Percentiles rank a stretch among this genome's conserved stretches.
Evolutionary conservation across 371 early-diverging fungal genomes (phyloP).

Genomic region (Actinomucor elegans): DNA sequence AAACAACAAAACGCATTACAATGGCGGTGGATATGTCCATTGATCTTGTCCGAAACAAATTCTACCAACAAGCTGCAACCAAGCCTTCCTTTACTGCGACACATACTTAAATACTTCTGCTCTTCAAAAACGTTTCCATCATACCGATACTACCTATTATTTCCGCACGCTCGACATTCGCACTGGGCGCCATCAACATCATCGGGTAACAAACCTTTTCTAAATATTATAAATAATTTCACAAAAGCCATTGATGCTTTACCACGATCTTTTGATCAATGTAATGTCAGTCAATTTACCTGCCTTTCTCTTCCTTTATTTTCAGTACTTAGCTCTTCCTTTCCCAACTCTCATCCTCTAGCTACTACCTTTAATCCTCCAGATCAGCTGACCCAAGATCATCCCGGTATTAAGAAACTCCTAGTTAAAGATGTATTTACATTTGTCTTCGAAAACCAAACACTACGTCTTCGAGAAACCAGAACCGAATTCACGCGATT

Average conservation of each 20-base stretch:
- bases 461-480: not conserved
- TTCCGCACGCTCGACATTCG: not conserved
- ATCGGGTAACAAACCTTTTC: not conserved
- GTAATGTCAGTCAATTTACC: not conserved
- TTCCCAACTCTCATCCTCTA: not conserved
- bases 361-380: not conserved
- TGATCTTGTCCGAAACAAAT: not conserved
- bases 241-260: too few species aligned
- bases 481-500: too few species aligned
- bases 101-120: too few species aligned
- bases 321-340: not conserved
- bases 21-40: slow-evolving; percentile 10
- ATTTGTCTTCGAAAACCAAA: not conserved
- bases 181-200: not conserved
- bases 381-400: not conserved
- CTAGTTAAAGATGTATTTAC: not conserved
- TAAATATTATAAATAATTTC: not conserved
- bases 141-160: not conserved
- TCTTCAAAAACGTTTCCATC: not conserved
- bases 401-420: not conserved
- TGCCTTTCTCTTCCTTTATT: not conserved
- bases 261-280: not conserved
- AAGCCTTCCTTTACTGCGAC: too few species aligned
- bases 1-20: slow-evolving; percentile 11
- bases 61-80: too few species aligned